These are phyloP conservation scores for Ophiostoma perfectum DNA, from an alignment of 2,329 filamentous ascomycete genomes.

Conservation along the genomic window DNA sequence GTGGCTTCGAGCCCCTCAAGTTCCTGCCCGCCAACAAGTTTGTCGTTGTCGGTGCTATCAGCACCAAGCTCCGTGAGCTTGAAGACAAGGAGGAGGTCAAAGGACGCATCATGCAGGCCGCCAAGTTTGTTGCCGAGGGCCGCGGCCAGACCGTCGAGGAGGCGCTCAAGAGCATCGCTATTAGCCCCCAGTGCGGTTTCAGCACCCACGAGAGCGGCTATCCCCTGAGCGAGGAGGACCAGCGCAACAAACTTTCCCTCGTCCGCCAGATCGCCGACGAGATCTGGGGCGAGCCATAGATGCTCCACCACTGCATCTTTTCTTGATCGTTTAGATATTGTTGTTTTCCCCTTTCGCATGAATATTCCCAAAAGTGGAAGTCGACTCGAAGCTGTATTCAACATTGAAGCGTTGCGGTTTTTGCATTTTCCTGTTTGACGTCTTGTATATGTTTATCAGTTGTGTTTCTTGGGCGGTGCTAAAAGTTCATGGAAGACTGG, in stretches of 20 bases:
- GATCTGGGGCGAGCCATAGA: constrained; percentile 48
- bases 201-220: constrained; percentile 67
- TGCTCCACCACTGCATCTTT: constrained; percentile 32
- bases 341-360: constrained; percentile 4
- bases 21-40: constrained; percentile 56
- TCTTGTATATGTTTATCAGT: constrained; percentile 6
- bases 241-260: constrained; percentile 64
- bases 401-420: constrained; percentile 13
- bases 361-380: constrained; percentile 1
- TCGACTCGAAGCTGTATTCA: constrained; percentile 14
- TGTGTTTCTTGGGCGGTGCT: not conserved
- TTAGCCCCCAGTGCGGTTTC: constrained; percentile 66
- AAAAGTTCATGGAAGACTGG: constrained; percentile 8
- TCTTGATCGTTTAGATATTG: not conserved
- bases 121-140: constrained; percentile 61
- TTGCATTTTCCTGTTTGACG: not conserved
- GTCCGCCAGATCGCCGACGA: constrained; percentile 61
- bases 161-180: constrained; percentile 58
- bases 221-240: constrained; percentile 59
- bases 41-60: constrained; percentile 55
- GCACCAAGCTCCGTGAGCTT: constrained; percentile 26
- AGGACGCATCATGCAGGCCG: constrained; percentile 50
- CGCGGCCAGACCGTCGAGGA: constrained; percentile 55
- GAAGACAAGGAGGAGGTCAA: constrained; percentile 49
- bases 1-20: constrained; percentile 57